Evolutionary conservation across 176 grass and related monocot genomes (phyloP).

Genomic region (Themeda triandra): DNA sequence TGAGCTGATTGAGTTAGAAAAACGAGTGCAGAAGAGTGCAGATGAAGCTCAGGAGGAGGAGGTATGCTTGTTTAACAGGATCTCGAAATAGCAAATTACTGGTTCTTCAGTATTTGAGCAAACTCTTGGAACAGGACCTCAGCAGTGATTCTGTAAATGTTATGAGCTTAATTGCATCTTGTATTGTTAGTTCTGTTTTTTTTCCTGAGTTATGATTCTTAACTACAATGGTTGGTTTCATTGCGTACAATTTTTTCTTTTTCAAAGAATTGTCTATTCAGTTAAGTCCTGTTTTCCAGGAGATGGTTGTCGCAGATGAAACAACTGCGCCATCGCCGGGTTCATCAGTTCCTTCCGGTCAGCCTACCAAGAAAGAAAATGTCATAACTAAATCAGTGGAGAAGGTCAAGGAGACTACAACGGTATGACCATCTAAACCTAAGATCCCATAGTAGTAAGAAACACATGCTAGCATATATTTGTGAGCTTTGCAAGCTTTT

Average conservation of each 20-base stretch:
- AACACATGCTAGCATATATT: neutral
- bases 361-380: slow-evolving; percentile 61
- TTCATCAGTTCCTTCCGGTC: slow-evolving; percentile 22
- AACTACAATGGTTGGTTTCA: slow-evolving; percentile 9
- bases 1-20: slow-evolving; percentile 91
- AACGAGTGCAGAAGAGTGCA: slow-evolving; percentile 83
- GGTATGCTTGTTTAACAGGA: slow-evolving; percentile 49
- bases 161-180: slow-evolving; percentile 20
- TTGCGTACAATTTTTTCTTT: neutral
- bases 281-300: slow-evolving; percentile 43
- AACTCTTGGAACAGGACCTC: slow-evolving; percentile 12
- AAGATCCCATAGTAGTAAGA: slow-evolving; percentile 14
- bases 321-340: slow-evolving; percentile 19
- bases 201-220: slow-evolving; percentile 18
- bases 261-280: slow-evolving; percentile 11
- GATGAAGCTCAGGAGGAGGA: slow-evolving; percentile 53
- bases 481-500: neutral
- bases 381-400: slow-evolving; percentile 86
- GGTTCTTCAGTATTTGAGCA: slow-evolving; percentile 3
- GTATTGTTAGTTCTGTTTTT: slow-evolving; percentile 13
- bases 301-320: slow-evolving; percentile 34
- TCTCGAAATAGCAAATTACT: neutral
- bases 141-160: neutral
- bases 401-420: slow-evolving; percentile 87
- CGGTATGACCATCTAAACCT: slow-evolving; percentile 49